Conservation (phyloP, 2,329 filamentous ascomycete genomes). For the Colletotrichum scovillei region DNA sequence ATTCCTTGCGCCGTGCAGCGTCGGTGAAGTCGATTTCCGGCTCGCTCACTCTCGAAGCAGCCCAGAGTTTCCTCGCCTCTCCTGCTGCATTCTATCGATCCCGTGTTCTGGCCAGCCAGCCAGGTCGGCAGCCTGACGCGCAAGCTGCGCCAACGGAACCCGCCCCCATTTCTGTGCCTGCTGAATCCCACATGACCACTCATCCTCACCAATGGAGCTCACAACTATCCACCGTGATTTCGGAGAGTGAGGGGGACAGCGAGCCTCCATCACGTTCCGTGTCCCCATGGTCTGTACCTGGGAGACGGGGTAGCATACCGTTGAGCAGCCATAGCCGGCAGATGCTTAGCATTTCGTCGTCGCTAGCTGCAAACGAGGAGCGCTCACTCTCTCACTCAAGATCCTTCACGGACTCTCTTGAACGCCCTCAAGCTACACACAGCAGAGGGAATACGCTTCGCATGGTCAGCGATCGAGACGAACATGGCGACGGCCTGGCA, state of each 20-base stretch:
- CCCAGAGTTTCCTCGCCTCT: constrained; percentile 50
- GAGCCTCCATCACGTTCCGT: constrained; percentile 60
- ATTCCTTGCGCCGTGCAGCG: constrained; percentile 60
- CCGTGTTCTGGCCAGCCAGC: constrained; percentile 44
- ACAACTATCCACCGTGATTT: constrained; percentile 72
- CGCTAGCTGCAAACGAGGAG: constrained; percentile 58
- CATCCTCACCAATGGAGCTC: constrained; percentile 71
- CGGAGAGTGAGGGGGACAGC: constrained; percentile 68
- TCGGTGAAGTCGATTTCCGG: constrained; percentile 69
- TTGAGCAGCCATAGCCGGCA: constrained; percentile 64
- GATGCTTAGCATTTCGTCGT: constrained; percentile 69
- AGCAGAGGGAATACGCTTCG: constrained; percentile 53
- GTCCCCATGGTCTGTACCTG: constrained; percentile 54
- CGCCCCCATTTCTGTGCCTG: background rate
- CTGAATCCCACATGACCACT: constrained; percentile 53
- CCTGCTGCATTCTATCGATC: constrained; percentile 53
- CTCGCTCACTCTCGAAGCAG: constrained; percentile 61
- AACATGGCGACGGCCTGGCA: constrained; percentile 72
- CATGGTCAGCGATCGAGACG: constrained; percentile 68
- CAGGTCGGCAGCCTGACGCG: constrained; percentile 43
- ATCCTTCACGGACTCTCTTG: constrained; percentile 59
- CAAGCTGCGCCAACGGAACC: constrained; percentile 38
- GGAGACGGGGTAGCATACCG: constrained; percentile 62
- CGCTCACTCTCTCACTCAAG: constrained; percentile 50
- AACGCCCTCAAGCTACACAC: constrained; percentile 60